phyloP scores from a whole-genome alignment of 2,329 filamentous ascomycete genomes.

The Xylariaceae sp. region DNA sequence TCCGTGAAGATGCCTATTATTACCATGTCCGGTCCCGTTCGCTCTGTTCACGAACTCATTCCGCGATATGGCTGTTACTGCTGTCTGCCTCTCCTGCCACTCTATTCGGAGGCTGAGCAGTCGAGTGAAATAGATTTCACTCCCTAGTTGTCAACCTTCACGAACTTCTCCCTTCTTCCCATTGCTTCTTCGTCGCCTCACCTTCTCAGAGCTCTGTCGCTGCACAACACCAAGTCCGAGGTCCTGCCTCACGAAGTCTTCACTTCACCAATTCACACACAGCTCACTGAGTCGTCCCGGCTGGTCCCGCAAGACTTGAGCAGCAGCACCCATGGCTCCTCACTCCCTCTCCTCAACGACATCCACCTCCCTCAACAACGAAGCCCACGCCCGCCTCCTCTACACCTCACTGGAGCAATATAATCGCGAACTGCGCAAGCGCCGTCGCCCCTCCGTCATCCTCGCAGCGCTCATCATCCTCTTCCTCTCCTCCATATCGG shows the following conservation, averaged over 20 bases:
- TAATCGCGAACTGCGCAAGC: constrained; percentile 19
- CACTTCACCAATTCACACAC: neutral
- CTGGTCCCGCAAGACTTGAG: constrained; percentile 13
- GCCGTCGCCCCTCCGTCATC: constrained; percentile 25
- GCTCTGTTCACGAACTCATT: constrained; percentile 18
- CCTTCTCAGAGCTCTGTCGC: neutral
- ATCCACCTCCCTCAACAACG: constrained; percentile 14
- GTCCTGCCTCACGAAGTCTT: neutral
- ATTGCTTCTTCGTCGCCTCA: neutral
- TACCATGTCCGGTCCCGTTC: constrained; percentile 3
- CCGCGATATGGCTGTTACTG: constrained; percentile 23
- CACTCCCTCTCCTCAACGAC: constrained; percentile 10
- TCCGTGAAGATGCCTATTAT: neutral
- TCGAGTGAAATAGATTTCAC: constrained; percentile 9
- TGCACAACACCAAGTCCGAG: neutral
- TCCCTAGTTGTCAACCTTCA: constrained; percentile 2
- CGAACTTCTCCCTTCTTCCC: constrained; percentile 1
- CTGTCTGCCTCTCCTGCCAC: constrained; percentile 23
- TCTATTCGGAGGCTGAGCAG: constrained; percentile 17
- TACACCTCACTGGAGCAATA: constrained; percentile 27
- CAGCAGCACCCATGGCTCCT: constrained; percentile 9
- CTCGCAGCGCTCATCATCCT: constrained; percentile 29
- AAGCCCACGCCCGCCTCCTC: constrained; percentile 21
- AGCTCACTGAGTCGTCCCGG: constrained; percentile 2
- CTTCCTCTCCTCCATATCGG: constrained; percentile 29